Evolutionary conservation across 768 basidiomycete genomes (phyloP).

Genomic region (Filobasidium wieringae): DNA sequence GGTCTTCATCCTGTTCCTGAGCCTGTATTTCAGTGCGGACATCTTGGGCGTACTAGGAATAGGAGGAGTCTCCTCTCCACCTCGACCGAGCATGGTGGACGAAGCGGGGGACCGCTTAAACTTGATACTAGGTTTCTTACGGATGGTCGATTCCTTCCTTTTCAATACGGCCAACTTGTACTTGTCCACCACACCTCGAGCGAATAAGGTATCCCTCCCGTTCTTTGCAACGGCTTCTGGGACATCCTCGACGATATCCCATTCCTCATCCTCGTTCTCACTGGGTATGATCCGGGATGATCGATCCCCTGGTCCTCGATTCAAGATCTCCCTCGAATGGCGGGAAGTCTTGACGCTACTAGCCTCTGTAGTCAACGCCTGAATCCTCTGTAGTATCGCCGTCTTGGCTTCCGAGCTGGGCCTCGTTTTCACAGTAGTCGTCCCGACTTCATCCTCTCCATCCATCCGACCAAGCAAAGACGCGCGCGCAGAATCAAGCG

Average conservation of each 20-base stretch:
- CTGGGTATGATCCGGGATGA: neutral
- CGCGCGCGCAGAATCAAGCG: neutral
- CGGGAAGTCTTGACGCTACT: conserved; percentile 5
- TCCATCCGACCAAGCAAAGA: too few relatives aligned
- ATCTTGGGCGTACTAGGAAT: neutral
- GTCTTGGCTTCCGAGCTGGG: neutral
- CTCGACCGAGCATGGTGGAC: neutral
- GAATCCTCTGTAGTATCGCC: conserved; percentile 1
- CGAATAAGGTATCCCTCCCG: conserved; percentile 12
- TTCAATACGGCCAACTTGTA: conserved; percentile 13
- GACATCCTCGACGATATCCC: conserved; percentile 12
- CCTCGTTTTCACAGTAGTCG: neutral
- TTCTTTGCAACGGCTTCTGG: conserved; percentile 5
- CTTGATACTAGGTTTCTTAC: neutral
- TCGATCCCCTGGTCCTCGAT: neutral
- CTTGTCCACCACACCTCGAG: conserved; percentile 14
- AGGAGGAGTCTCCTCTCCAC: neutral
- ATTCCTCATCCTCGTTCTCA: conserved; percentile 3
- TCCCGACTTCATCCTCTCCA: neutral
- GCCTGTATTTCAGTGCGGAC: neutral
- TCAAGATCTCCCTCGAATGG: conserved; percentile 5
- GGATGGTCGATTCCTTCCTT: conserved; percentile 3
- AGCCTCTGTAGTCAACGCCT: conserved; percentile 1
- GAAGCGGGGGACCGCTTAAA: neutral
- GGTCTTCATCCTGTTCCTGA: neutral